phyloP scores from a whole-genome alignment of 2,329 filamentous ascomycete genomes.

The Sporothrix phasma region DNA sequence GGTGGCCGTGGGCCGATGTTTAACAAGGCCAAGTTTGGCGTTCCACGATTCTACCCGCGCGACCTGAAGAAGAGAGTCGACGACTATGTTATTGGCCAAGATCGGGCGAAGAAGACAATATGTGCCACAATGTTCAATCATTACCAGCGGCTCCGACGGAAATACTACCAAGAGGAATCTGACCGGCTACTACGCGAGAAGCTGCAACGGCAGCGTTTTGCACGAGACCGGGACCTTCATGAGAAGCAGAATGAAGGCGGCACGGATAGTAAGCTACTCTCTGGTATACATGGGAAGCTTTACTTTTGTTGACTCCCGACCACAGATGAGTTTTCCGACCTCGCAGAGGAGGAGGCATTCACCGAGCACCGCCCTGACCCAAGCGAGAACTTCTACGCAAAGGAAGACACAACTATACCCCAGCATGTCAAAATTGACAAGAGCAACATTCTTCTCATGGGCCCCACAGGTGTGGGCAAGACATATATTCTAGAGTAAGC shows the following conservation, averaged over 20 bases:
- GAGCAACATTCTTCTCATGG: slow-evolving; percentile 83
- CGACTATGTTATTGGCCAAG: slow-evolving; percentile 92
- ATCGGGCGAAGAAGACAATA: slow-evolving; percentile 86
- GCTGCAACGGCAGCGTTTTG: slow-evolving; percentile 58
- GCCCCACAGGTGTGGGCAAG: slow-evolving; percentile 91
- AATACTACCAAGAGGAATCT: slow-evolving; percentile 66
- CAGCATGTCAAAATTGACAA: slow-evolving; percentile 73
- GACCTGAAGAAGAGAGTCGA: slow-evolving; percentile 84
- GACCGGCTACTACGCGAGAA: slow-evolving; percentile 51
- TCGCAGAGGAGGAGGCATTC: slow-evolving; percentile 28
- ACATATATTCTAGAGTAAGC: slow-evolving; percentile 72
- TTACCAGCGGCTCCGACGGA: slow-evolving; percentile 75
- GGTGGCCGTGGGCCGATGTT: slow-evolving; percentile 51
- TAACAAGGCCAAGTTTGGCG: slow-evolving; percentile 45
- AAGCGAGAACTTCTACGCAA: slow-evolving; percentile 37
- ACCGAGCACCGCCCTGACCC: slow-evolving; percentile 20
- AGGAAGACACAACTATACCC: slow-evolving; percentile 36
- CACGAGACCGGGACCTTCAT: slow-evolving; percentile 53
- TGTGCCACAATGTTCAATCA: slow-evolving; percentile 94
- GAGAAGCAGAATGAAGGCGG: slow-evolving; percentile 51
- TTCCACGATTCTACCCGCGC: slow-evolving; percentile 53
- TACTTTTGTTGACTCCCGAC: slow-evolving; percentile 21
- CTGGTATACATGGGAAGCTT: neutral
- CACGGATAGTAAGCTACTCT: slow-evolving; percentile 57
- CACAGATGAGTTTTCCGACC: slow-evolving; percentile 46